Evolutionary conservation across 345 rosid species (phyloP), one percentile per base, ranked within the genome.

Genomic region (Zanthoxylum bungeanum): DNA sequence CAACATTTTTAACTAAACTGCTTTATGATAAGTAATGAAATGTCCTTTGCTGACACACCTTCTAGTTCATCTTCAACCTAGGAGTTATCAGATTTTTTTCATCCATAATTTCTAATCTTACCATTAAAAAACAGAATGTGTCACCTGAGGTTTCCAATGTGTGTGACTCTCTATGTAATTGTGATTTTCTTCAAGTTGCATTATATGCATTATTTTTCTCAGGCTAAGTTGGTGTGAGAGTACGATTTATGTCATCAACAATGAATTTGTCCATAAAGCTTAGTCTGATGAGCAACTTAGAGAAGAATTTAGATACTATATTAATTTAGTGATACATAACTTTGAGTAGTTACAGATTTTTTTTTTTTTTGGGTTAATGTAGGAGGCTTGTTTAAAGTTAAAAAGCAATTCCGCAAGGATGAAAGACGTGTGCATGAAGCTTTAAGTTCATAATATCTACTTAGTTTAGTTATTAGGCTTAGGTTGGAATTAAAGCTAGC

Each of bases 1-100:
- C 52, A 56, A 27, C 27, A 51, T 53, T 68, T 53, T 68, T 36
- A 5, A 53, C 60, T 53, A 27, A 28, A 67, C 44, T 34, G 46
- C 52, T 21, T 31, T 14, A 2, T 67, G 7, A 22, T 37, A 67
- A 22, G 7, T 50, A 33, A 17, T 53, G 24, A 36, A 16, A 31
- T 53, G 60, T 52, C 33, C 60, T 50, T 22, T 65, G 70, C 60
- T 34, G 46, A 24, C 9, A 0, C 7, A 44, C 14, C 19, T 44
- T 44, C 0, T 44, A 4, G 49, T 44, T 44, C 1, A 2, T 36
- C 16, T 50, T 68, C 21, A 66, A 50, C 28, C 70, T 33, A 31
- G 17, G 46, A 66, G n/a, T 66, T 7, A 33, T 50, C 6, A 17
- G 36, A 49, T 3, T 21, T 3, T n/a, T 24, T 33, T 50, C 21